These are phyloP conservation scores for Aciculosporium take DNA, from an alignment of 2,329 filamentous ascomycete species.

Conservation along the genomic window DNA sequence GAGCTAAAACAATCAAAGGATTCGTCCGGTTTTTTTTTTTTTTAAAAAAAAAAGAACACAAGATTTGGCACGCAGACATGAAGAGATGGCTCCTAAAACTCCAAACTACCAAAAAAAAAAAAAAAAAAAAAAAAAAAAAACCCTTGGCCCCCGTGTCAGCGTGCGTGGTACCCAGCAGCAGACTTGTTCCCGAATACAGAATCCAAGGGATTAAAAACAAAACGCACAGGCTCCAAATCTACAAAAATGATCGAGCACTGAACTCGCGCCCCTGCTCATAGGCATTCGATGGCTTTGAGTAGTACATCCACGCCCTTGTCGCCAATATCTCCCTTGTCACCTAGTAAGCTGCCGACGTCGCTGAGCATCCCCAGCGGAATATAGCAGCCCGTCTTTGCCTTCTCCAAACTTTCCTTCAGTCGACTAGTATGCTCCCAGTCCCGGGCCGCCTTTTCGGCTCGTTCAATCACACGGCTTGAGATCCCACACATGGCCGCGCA, in stretches of 20 bases:
- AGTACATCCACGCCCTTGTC: constrained; percentile 44
- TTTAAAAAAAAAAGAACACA: not conserved
- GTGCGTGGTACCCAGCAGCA: too few relatives aligned
- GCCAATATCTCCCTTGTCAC: constrained; percentile 36
- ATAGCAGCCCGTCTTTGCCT: constrained; percentile 63
- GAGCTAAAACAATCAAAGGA: too few relatives aligned
- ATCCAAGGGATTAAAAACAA: too few relatives aligned
- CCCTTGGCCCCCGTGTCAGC: too few relatives aligned
- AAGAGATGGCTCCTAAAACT: not conserved
- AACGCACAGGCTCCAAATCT: too few relatives aligned
- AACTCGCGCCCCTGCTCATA: constrained; percentile 22
- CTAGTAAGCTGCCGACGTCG: constrained; percentile 67
- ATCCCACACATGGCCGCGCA: constrained; percentile 98
- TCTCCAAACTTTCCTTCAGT: constrained; percentile 76
- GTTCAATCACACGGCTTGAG: constrained; percentile 62
- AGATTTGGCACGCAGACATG: not conserved
- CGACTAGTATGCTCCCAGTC: constrained; percentile 94
- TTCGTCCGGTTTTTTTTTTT: too few relatives aligned
- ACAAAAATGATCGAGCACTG: too few relatives aligned
- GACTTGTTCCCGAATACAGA: too few relatives aligned
- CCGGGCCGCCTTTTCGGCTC: constrained; percentile 74
- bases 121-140: not conserved
- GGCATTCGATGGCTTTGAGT: constrained; percentile 42
- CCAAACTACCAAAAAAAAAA: not conserved
- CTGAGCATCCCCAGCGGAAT: constrained; percentile 78